These are phyloP conservation scores for Exophiala lecanii-corni DNA, from an alignment of 2,329 filamentous ascomycete genomes.

Conservation along the genomic window DNA sequence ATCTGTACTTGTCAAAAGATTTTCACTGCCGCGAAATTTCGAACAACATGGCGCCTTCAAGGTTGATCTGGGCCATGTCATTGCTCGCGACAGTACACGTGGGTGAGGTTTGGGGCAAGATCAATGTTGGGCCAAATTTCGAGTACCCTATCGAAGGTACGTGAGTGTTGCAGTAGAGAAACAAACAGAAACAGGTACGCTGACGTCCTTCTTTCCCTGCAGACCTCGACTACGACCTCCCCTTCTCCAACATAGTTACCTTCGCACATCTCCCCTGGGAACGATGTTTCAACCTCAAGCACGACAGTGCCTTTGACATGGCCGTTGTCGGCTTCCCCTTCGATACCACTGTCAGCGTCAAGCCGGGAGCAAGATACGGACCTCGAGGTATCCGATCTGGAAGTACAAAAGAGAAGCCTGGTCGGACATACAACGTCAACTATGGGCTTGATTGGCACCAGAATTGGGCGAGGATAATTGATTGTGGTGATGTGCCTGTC, in stretches of 20 bases:
- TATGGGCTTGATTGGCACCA: constrained; percentile 77
- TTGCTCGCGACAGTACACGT: not conserved
- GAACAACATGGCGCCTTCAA: not conserved
- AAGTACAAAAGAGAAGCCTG: not conserved
- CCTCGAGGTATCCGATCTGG: constrained; percentile 2
- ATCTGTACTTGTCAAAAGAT: not conserved
- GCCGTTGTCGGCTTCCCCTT: constrained; percentile 31
- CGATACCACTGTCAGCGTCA: constrained; percentile 29
- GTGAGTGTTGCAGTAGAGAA: constrained; percentile 1
- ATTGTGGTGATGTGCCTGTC: constrained; percentile 86
- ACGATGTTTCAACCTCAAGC: constrained; percentile 63
- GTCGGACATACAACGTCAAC: constrained; percentile 63
- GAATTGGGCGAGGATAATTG: constrained; percentile 71
- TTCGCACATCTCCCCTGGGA: constrained; percentile 66
- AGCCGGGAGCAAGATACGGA: constrained; percentile 39
- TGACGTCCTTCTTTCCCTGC: not conserved
- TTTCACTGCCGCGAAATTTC: not conserved
- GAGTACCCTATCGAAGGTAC: not conserved
- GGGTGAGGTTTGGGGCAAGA: not conserved
- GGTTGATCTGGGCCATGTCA: not conserved
- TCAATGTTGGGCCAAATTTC: constrained; percentile 1
- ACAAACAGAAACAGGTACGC: not conserved
- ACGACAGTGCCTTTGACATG: constrained; percentile 53
- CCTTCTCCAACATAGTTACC: constrained; percentile 66
- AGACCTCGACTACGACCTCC: not conserved